Percentiles rank a stretch among this genome's conserved stretches.
phyloP scores from a whole-genome alignment of 495 filamentous ascomycete genomes.

The Aspergillus nidulans region DNA sequence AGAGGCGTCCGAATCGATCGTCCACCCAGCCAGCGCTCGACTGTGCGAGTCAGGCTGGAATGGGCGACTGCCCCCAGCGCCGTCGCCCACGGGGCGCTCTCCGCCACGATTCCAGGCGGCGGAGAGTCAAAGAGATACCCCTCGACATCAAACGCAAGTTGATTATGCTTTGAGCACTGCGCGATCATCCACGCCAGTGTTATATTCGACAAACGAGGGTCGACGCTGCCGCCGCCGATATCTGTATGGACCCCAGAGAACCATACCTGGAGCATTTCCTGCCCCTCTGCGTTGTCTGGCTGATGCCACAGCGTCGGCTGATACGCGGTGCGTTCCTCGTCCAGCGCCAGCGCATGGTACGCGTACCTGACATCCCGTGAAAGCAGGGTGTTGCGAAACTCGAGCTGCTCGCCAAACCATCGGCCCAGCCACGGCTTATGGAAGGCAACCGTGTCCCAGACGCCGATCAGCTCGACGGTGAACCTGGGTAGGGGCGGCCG shows the following conservation, averaged over 20 bases:
- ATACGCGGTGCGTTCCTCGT: slow-evolving; percentile 51
- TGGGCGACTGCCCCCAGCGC: slow-evolving; percentile 2
- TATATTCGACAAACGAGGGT: slow-evolving; percentile 37
- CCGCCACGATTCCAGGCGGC: background rate
- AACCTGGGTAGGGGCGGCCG: slow-evolving; percentile 15
- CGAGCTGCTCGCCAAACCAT: slow-evolving; percentile 21
- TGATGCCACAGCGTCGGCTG: slow-evolving; percentile 52
- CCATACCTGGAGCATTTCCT: slow-evolving; percentile 48
- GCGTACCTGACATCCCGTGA: slow-evolving; percentile 49
- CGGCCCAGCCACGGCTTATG: slow-evolving; percentile 26
- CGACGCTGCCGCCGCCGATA: slow-evolving; percentile 44
- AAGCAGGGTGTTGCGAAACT: slow-evolving; percentile 28
- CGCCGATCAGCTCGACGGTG: slow-evolving; percentile 49
- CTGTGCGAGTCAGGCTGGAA: background rate
- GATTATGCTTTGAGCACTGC: slow-evolving; percentile 24
- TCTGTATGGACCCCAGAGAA: slow-evolving; percentile 54
- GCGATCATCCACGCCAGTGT: slow-evolving; percentile 47
- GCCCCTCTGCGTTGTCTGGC: slow-evolving; percentile 14
- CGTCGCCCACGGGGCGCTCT: slow-evolving; percentile 18
- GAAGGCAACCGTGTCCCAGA: slow-evolving; percentile 58
- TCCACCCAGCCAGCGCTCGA: slow-evolving; percentile 14
- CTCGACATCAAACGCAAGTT: slow-evolving; percentile 19
- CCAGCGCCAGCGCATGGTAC: slow-evolving; percentile 57
- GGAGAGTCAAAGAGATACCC: slow-evolving; percentile 16
- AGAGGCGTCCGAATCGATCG: slow-evolving; percentile 17